phyloP scores from a whole-genome alignment of 352 stramenopile species.

The Pseudoperonospora humuli region DNA sequence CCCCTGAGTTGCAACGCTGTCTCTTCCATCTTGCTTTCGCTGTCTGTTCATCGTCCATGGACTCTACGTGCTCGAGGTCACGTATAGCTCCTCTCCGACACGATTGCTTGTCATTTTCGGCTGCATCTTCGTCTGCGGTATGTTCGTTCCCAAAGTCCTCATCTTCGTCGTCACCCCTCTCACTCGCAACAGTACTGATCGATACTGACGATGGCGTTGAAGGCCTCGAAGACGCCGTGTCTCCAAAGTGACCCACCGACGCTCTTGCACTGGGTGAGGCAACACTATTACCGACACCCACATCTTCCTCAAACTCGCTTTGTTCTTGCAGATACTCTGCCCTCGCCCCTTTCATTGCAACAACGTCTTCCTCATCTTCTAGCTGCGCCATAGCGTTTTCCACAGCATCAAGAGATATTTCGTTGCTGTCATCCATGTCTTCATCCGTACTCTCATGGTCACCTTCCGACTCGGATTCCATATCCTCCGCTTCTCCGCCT shows the following conservation, averaged over 20 bases:
- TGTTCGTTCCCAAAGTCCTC: conserved; percentile 21
- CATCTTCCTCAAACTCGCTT: conserved; percentile 57
- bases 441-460: conserved; percentile 25
- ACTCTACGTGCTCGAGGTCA: conserved; percentile 20
- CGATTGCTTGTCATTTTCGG: conserved; percentile 8
- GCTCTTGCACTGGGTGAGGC: conserved; percentile 3
- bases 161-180: conserved; percentile 33
- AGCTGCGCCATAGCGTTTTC: conserved; percentile 91
- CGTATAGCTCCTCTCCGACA: neutral
- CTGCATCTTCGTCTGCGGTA: conserved; percentile 14
- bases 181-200: conserved; percentile 27
- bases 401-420: conserved; percentile 65
- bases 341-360: conserved; percentile 81
- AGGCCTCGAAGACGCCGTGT: conserved; percentile 7
- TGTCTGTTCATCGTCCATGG: conserved; percentile 36
- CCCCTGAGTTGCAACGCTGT: conserved; percentile 12
- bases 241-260: neutral
- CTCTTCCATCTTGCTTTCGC: conserved; percentile 16
- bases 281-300: conserved; percentile 7
- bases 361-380: conserved; percentile 94
- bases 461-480: conserved; percentile 38
- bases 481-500: conserved; percentile 5
- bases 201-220: conserved; percentile 37
- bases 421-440: conserved; percentile 40
- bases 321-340: conserved; percentile 52